These are phyloP conservation scores for Passiflora organensis DNA, from an alignment of 345 rosid species.

Conservation along the genomic window DNA sequence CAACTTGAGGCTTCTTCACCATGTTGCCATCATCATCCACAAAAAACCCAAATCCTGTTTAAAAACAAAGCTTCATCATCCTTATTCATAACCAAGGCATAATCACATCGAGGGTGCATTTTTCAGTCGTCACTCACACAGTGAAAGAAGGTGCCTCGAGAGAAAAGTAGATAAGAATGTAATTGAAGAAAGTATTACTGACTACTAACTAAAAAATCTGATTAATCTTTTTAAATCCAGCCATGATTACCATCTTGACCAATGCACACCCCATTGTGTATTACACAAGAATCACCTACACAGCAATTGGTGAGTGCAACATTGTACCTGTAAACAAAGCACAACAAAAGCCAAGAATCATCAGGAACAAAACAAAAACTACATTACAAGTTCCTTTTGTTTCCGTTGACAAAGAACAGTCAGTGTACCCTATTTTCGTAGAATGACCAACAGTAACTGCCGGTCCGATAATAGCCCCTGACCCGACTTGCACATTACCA, in stretches of 20 bases:
- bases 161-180: no score
- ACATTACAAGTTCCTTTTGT: no score
- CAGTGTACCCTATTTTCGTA: conserved; percentile 53
- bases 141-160: no score
- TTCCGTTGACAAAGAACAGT: no score
- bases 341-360: not conserved
- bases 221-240: no score
- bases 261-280: conserved; percentile 73
- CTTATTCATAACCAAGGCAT: not conserved
- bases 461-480: conserved; percentile 69
- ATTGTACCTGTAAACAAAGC: conserved; percentile 41
- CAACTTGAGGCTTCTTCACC: conserved; percentile 81
- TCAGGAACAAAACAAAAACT: no score
- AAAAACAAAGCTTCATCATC: conserved; percentile 1
- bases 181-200: no score
- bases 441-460: conserved; percentile 47
- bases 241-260: conserved; percentile 78
- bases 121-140: no score
- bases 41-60: conserved; percentile 81
- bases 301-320: conserved; percentile 59
- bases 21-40: conserved; percentile 62
- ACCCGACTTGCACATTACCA: conserved; percentile 53
- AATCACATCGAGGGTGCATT: no score
- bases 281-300: conserved; percentile 59
- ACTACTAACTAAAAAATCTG: no score